Evolutionary conservation across 768 basidiomycete species (phyloP).

Genomic region (Boletus insuetus): DNA sequence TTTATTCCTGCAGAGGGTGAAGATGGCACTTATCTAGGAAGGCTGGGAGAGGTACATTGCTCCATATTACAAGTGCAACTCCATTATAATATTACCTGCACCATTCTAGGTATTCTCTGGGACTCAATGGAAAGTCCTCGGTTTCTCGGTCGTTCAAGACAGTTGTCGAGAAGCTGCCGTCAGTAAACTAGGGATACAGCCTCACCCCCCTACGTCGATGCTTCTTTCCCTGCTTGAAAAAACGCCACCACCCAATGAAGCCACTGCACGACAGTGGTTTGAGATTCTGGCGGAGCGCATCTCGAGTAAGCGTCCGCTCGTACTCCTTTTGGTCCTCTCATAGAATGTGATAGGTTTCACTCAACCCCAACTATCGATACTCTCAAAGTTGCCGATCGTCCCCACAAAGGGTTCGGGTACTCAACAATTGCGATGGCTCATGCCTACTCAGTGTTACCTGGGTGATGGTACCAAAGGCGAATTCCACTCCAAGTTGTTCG

Average conservation of each 20-base stretch:
- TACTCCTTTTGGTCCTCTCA: conserved; percentile 2
- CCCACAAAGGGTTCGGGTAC: conserved; percentile 46
- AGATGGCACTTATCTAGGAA: conserved; percentile 52
- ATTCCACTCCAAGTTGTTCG: conserved; percentile 79
- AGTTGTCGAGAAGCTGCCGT: conserved; percentile 49
- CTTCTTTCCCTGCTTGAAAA: conserved; percentile 58
- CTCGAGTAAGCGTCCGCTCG: conserved; percentile 42
- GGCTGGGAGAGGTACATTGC: conserved; percentile 51
- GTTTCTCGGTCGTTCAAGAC: conserved; percentile 68
- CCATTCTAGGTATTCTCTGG: conserved; percentile 62
- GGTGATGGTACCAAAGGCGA: conserved; percentile 48
- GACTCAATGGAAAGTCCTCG: conserved; percentile 66
- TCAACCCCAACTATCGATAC: conserved; percentile 46
- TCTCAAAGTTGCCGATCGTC: conserved; percentile 65
- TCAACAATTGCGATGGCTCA: conserved; percentile 43
- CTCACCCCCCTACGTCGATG: conserved; percentile 62
- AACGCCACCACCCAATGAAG: conserved; percentile 54
- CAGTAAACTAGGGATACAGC: conserved; percentile 62
- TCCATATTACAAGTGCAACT: too few relatives aligned
- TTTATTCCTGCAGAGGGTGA: conserved; percentile 77
- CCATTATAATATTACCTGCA: not conserved
- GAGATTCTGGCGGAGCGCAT: conserved; percentile 61
- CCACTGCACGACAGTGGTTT: conserved; percentile 65
- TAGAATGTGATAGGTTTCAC: conserved; percentile 50
- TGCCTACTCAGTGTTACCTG: conserved; percentile 71